Percentiles rank a stretch among this genome's conserved stretches.
These are phyloP conservation scores for Naematelia aurantialba DNA, from an alignment of 768 basidiomycete genomes.

Conservation along the genomic window DNA sequence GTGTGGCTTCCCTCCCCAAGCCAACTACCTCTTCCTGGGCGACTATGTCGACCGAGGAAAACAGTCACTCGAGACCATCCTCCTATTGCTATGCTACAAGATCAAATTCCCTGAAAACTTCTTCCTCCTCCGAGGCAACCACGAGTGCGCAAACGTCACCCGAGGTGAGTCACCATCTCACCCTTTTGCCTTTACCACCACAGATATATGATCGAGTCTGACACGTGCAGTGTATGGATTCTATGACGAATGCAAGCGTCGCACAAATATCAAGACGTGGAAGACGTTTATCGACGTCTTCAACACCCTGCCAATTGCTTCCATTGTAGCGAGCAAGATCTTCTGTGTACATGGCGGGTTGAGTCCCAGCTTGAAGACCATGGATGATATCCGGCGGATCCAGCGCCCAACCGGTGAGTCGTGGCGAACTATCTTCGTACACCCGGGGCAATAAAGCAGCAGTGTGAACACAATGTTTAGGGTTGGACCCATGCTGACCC, in stretches of 20 bases:
- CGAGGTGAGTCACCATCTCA: slow-evolving; percentile 63
- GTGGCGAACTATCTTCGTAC: neutral
- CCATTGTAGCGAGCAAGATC: slow-evolving; percentile 97
- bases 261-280: slow-evolving; percentile 99
- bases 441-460: neutral
- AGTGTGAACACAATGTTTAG: too few species aligned
- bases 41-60: slow-evolving; percentile 99
- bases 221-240: slow-evolving; percentile 81
- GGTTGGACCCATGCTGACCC: neutral
- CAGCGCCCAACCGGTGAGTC: slow-evolving; percentile 71
- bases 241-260: slow-evolving; percentile 99
- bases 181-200: neutral
- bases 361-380: slow-evolving; percentile 59
- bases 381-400: slow-evolving; percentile 99
- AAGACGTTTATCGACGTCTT: slow-evolving; percentile 99
- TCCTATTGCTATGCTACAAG: slow-evolving; percentile 95
- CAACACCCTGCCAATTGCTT: slow-evolving; percentile 97
- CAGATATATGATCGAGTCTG: neutral
- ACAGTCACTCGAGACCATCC: slow-evolving; percentile 95
- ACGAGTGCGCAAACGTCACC: slow-evolving; percentile 98
- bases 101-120: slow-evolving; percentile 99
- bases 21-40: slow-evolving; percentile 97
- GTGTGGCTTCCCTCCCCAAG: slow-evolving; percentile 96
- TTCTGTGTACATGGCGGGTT: slow-evolving; percentile 98
- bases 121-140: slow-evolving; percentile 94